Evolutionary conservation across 345 rosid genomes (phyloP).

Genomic region (Eucalyptus grandis): DNA sequence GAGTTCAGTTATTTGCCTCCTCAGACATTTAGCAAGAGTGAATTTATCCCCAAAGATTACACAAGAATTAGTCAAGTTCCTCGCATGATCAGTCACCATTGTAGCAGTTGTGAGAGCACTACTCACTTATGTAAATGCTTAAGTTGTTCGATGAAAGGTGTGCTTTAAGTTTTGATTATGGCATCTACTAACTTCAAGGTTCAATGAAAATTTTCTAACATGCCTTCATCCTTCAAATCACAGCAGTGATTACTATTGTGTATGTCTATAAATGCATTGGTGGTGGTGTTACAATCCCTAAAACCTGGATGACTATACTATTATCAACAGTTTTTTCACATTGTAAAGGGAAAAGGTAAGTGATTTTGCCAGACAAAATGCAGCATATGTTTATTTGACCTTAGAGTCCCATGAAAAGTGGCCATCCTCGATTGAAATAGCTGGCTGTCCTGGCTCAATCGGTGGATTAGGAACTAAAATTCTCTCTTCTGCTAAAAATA

Average conservation of each 20-base stretch:
- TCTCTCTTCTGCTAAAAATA: conserved; percentile 78
- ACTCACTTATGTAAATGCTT: background rate
- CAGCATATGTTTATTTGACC: conserved; percentile 14
- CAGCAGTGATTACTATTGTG: background rate
- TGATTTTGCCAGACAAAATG: background rate
- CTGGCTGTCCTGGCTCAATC: conserved; percentile 59
- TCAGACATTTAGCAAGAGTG: background rate
- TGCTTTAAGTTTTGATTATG: background rate
- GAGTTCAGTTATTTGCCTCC: background rate
- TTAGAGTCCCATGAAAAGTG: conserved; percentile 84
- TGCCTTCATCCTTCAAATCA: background rate
- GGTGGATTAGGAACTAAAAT: conserved; percentile 69
- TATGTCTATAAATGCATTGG: background rate
- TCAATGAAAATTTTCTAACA: background rate
- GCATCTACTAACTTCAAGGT: background rate
- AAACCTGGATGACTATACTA: background rate
- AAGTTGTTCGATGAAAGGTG: background rate
- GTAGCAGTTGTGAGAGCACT: background rate
- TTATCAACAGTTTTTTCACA: background rate
- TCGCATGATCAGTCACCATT: background rate
- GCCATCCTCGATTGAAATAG: conserved; percentile 76
- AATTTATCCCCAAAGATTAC: background rate
- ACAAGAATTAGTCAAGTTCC: background rate
- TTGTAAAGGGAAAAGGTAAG: background rate
- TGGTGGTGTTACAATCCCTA: background rate